Evolutionary conservation across 352 stramenopile species (phyloP), one percentile per base, ranked within the genome.

Genomic region (Pythium plurisporium): DNA sequence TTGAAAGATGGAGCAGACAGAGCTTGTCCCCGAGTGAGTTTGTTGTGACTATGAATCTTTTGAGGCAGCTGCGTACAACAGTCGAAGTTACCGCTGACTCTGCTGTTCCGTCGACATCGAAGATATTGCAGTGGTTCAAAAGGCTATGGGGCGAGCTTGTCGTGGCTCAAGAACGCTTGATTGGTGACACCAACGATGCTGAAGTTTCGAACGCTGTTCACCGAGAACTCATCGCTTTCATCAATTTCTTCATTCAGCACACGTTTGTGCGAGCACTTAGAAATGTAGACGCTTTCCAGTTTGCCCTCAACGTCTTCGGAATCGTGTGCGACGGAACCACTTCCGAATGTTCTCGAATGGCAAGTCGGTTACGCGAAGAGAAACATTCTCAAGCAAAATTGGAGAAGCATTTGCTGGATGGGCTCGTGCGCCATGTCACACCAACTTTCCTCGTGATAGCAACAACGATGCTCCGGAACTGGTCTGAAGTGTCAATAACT

Each of bases 181-280:
- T 58, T 10, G 14, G n/a, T 17, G 26, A 47, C 8, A 7, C 4
- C 26, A 7, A n/a, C 30, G 36, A 40, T 20, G 44, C 2, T 8
- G 44, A 51, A n/a, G 17, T 3, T 25, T 9, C 17, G 4, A 12
- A 1, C 6, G 29, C 44, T 5, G 2, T 61, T 12, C 15, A 34
- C 8, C 15, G 25, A 14, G 51, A 67, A 34, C 23, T 67, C 1
- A 15, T 62, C 15, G 46, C 42, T 33, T 23, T 61, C 0, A 31
- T 50, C 10, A 67, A 54, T 25, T 67, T 52, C 34, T 56, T 54
- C 12, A 26, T 62, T 42, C 59, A 67, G 59, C 31, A 14, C 3
- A 46, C 17, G 3, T 67, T 67, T 31, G 30, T 41, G 4, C 44
- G 33, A 37, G 30, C 37, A 20, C 17, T 58, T 10, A 2, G 19